Evolutionary conservation across 2,329 filamentous ascomycete species (phyloP).

Genomic region (Neurospora crassa): DNA sequence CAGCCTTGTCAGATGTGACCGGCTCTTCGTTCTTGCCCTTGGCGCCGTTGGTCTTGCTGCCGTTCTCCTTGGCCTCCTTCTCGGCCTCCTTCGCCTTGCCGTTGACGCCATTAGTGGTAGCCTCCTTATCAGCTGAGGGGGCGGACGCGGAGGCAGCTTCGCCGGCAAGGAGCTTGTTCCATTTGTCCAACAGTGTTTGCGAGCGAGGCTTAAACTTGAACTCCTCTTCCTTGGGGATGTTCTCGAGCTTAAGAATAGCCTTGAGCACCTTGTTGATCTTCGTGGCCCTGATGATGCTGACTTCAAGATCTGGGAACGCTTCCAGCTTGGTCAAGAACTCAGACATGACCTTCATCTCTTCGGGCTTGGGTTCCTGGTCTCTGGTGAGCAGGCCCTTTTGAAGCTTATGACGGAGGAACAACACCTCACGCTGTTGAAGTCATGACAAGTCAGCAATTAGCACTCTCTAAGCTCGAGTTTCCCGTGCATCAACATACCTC

Average conservation of each 20-base stretch:
- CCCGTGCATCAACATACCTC: constrained; percentile 34
- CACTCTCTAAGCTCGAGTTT: not conserved
- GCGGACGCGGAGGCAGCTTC: constrained; percentile 35
- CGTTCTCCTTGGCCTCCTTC: constrained; percentile 18
- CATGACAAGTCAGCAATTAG: constrained; percentile 3
- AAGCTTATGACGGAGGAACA: constrained; percentile 88
- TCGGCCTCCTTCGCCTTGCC: constrained; percentile 28
- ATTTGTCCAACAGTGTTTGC: constrained; percentile 69
- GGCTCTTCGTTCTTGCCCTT: constrained; percentile 28
- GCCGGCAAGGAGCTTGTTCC: constrained; percentile 71
- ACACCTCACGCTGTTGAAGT: constrained; percentile 57
- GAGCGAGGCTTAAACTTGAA: constrained; percentile 83
- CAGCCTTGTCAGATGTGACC: constrained; percentile 25
- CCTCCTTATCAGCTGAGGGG: constrained; percentile 29
- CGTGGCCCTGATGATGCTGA: constrained; percentile 76
- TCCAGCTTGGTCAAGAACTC: constrained; percentile 76
- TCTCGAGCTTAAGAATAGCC: constrained; percentile 78
- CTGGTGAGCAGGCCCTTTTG: constrained; percentile 87
- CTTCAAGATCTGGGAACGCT: constrained; percentile 68
- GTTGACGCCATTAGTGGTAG: constrained; percentile 27
- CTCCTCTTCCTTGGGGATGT: constrained; percentile 81
- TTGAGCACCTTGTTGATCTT: constrained; percentile 99
- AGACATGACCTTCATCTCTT: constrained; percentile 72
- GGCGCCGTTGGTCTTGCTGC: constrained; percentile 28
- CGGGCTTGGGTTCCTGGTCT: constrained; percentile 75